These are phyloP conservation scores for Colletotrichum endophyticum DNA, from an alignment of 2,329 filamentous ascomycete species.

Conservation along the genomic window DNA sequence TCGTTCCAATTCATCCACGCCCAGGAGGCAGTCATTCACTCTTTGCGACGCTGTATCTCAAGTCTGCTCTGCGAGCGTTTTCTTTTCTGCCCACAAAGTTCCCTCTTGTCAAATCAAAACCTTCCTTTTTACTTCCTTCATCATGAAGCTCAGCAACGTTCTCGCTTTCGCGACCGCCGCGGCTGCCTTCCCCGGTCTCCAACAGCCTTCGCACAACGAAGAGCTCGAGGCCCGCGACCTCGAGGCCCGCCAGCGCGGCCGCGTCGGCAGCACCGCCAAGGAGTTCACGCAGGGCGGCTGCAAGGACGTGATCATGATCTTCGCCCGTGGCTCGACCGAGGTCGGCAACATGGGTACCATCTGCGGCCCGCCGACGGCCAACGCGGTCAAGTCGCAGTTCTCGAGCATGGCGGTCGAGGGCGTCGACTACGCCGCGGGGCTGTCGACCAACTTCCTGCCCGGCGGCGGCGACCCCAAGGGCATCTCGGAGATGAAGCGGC, in stretches of 20 bases:
- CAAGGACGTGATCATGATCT: constrained; percentile 28
- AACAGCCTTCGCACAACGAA: neutral
- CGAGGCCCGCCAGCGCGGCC: constrained; percentile 20
- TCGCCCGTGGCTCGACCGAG: constrained; percentile 27
- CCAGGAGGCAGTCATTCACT: constrained; percentile 16
- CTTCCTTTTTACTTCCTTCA: neutral
- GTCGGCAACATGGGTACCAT: constrained; percentile 24
- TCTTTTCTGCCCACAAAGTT: neutral
- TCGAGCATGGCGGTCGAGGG: constrained; percentile 24
- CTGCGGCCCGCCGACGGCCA: constrained; percentile 23
- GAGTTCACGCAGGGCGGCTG: constrained; percentile 28
- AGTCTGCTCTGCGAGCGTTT: neutral
- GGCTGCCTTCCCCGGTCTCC: constrained; percentile 15
- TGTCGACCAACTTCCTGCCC: constrained; percentile 34
- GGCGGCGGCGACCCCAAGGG: constrained; percentile 34
- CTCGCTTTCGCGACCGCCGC: constrained; percentile 20
- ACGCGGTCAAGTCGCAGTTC: constrained; percentile 24
- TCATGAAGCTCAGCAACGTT: constrained; percentile 19
- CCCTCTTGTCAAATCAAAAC: neutral
- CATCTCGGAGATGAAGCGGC: constrained; percentile 34
- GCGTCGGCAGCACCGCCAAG: constrained; percentile 23
- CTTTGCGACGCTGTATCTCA: neutral
- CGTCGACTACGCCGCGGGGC: constrained; percentile 38
- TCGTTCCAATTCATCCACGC: constrained; percentile 2
- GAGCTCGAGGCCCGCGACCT: constrained; percentile 2